A percentile compares a stretch with the other conserved stretches of the same genome.
Conservation (phyloP, 2,329 filamentous ascomycete species). For the Sclerotiophoma versabilis region DNA sequence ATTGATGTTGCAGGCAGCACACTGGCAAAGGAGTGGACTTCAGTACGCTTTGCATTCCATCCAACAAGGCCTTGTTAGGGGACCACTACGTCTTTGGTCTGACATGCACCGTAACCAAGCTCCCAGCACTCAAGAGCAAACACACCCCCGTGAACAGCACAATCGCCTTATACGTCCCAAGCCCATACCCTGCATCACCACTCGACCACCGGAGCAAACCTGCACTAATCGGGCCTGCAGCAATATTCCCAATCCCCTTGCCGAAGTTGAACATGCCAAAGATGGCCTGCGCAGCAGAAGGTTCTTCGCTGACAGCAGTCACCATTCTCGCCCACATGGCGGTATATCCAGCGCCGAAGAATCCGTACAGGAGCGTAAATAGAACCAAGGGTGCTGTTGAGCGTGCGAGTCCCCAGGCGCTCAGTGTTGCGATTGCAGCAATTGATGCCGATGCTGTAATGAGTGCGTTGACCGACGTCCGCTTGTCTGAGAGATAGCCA, state of each 20-base stretch:
- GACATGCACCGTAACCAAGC: conserved; percentile 11
- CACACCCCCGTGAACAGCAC: conserved; percentile 25
- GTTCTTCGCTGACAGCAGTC: conserved; percentile 43
- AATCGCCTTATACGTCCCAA: conserved; percentile 22
- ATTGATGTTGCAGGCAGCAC: neutral
- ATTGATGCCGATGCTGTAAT: conserved; percentile 41
- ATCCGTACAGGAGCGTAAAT: conserved; percentile 51
- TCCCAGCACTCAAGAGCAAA: conserved; percentile 21
- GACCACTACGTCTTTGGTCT: neutral
- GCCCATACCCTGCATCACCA: conserved; percentile 9
- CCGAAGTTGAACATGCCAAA: conserved; percentile 55
- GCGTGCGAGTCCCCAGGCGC: conserved; percentile 54
- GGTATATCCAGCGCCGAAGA: conserved; percentile 48
- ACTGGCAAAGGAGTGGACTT: neutral
- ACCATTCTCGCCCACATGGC: conserved; percentile 53
- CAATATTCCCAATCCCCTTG: conserved; percentile 57
- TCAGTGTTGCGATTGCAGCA: conserved; percentile 39
- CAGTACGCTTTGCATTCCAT: neutral
- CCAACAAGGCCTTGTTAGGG: neutral
- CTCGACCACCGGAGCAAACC: conserved; percentile 32
- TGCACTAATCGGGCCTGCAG: conserved; percentile 57
- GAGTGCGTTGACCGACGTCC: conserved; percentile 40
- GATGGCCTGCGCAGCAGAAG: conserved; percentile 48
- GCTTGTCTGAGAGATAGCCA: conserved; percentile 47
- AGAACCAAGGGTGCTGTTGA: conserved; percentile 44